These are phyloP conservation scores for Venturia nashicola DNA, from an alignment of 2,329 filamentous ascomycete species.

Conservation along the genomic window DNA sequence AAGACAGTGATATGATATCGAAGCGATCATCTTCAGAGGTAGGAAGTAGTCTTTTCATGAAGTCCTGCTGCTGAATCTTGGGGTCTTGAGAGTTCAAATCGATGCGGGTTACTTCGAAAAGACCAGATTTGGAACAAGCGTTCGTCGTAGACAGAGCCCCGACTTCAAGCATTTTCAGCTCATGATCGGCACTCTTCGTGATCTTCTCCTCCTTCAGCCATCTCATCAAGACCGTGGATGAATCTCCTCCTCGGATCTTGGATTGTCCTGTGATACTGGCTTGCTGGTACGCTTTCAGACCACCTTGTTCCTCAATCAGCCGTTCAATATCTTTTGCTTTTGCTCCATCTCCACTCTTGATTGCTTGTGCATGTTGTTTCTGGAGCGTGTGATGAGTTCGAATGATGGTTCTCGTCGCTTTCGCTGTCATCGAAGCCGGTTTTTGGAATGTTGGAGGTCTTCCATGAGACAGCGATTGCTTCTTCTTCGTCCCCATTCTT, in stretches of 20 bases:
- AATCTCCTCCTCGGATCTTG: constrained; percentile 49
- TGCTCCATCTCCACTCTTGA: constrained; percentile 28
- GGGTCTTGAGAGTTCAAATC: constrained; percentile 79
- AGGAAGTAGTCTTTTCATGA: constrained; percentile 78
- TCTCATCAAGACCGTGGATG: constrained; percentile 44
- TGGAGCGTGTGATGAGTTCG: constrained; percentile 47
- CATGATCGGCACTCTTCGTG: constrained; percentile 12
- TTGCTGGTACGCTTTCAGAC: constrained; percentile 47
- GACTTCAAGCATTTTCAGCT: constrained; percentile 68
- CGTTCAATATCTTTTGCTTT: constrained; percentile 31
- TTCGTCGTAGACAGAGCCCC: constrained; percentile 78
- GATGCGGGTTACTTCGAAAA: constrained; percentile 69
- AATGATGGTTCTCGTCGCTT: constrained; percentile 46
- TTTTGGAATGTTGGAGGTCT: constrained; percentile 31
- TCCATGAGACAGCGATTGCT: constrained; percentile 29
- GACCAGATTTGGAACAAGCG: constrained; percentile 60
- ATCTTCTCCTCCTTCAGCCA: constrained; percentile 35
- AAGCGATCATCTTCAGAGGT: constrained; percentile 47
- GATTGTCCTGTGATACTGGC: constrained; percentile 52
- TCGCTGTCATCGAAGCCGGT: constrained; percentile 37
- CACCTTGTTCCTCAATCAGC: constrained; percentile 44
- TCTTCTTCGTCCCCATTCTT: constrained; percentile 7
- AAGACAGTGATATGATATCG: constrained; percentile 79
- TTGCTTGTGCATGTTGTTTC: constrained; percentile 42
- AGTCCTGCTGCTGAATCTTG: constrained; percentile 78